These are phyloP conservation scores for Aspergillus tamarii DNA, from an alignment of 2,329 filamentous ascomycete species.

Conservation along the genomic window DNA sequence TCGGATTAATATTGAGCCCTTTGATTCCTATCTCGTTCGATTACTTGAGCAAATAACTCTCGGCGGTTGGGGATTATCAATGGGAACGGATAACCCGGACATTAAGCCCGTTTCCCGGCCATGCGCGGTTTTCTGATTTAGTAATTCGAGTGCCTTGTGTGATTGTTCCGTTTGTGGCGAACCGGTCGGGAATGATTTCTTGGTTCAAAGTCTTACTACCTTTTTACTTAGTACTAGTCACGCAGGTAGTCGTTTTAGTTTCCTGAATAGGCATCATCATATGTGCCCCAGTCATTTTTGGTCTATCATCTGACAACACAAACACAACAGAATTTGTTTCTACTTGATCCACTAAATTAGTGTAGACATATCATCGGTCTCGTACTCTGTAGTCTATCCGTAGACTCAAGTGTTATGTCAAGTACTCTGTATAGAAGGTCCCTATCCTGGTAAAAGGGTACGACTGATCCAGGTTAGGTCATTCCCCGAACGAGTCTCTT, in stretches of 20 bases:
- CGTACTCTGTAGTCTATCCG: too few species aligned
- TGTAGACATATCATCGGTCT: background rate
- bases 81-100: constrained; percentile 1
- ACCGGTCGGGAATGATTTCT: constrained; percentile 21
- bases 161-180: constrained; percentile 24
- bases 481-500: background rate
- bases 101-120: background rate
- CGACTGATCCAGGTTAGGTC: background rate
- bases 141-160: background rate
- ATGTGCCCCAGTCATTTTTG: background rate
- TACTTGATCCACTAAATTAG: background rate
- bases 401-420: background rate
- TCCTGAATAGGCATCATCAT: constrained; percentile 1
- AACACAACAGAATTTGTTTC: background rate
- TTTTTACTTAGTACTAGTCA: background rate
- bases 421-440: background rate
- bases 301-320: background rate
- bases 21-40: background rate
- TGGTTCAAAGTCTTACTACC: constrained; percentile 16
- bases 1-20: constrained; percentile 1
- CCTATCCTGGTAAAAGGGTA: background rate
- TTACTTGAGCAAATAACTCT: background rate
- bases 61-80: background rate
- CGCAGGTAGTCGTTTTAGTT: constrained; percentile 8
- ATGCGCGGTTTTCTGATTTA: constrained; percentile 3